Evolutionary conservation across 2,329 filamentous ascomycete species (phyloP).

Genomic region (Whalleya microplaca): DNA sequence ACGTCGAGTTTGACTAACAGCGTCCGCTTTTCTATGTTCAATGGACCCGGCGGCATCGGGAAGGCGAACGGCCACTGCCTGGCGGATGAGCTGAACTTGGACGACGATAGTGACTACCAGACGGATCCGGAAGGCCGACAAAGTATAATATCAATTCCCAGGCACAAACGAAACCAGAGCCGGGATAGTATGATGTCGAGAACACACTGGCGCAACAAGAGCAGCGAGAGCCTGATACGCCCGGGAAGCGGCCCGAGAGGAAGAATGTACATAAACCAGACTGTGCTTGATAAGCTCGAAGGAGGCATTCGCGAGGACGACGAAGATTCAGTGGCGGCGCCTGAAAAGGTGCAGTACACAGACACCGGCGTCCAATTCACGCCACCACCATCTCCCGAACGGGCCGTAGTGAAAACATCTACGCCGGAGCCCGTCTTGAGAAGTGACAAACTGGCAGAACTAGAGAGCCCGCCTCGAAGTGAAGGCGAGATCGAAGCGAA

Average conservation of each 20-base stretch:
- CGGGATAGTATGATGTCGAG: constrained; percentile 57
- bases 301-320: constrained; percentile 56
- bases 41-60: constrained; percentile 53
- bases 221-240: constrained; percentile 60
- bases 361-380: constrained; percentile 84
- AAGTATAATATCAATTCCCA: constrained; percentile 57
- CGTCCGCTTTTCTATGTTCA: constrained; percentile 74
- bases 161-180: constrained; percentile 58
- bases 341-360: constrained; percentile 61
- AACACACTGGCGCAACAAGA: constrained; percentile 59
- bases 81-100: constrained; percentile 88
- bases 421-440: constrained; percentile 47
- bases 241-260: constrained; percentile 59
- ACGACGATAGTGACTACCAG: constrained; percentile 74
- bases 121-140: constrained; percentile 74
- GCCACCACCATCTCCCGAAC: constrained; percentile 74
- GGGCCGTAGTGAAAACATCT: constrained; percentile 44
- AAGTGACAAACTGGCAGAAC: constrained; percentile 45
- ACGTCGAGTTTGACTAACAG: constrained; percentile 75
- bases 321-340: constrained; percentile 40
- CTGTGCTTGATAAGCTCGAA: constrained; percentile 60
- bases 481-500: constrained; percentile 72
- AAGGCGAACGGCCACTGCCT: constrained; percentile 74
- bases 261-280: constrained; percentile 56
- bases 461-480: constrained; percentile 48